A percentile compares a stretch with the other conserved stretches of the same genome.
Evolutionary conservation across 108 stramenopile species (phyloP).

Genomic region (Cyclotella atomus): DNA sequence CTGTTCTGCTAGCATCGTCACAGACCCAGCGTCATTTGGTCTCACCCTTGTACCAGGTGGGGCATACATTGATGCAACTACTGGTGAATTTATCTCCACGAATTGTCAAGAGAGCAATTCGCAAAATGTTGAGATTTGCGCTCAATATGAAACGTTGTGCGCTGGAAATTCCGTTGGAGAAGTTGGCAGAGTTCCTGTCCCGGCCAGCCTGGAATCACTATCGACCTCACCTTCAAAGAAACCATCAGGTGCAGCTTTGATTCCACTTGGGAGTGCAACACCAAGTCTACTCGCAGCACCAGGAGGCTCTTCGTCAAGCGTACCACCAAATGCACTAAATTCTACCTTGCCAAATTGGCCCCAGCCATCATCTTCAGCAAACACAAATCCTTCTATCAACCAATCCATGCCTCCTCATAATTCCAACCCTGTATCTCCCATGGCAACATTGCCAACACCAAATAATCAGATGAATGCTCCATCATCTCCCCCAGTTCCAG

Average conservation of each 20-base stretch:
- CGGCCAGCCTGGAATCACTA: neutral
- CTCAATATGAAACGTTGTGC: slow-evolving; percentile 18
- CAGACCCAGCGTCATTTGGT: slow-evolving; percentile 13
- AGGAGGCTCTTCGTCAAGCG: neutral
- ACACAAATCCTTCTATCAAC: neutral
- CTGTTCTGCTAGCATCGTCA: slow-evolving; percentile 6
- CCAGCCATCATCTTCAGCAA: neutral
- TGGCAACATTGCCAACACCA: neutral
- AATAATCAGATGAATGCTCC: too few relatives aligned
- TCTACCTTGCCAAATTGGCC: neutral
- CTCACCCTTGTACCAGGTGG: slow-evolving; percentile 12
- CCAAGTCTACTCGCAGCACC: neutral
- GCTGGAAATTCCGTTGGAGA: neutral
- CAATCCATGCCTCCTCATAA: slow-evolving; percentile 6
- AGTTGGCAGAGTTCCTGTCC: neutral
- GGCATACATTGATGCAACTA: slow-evolving; percentile 14
- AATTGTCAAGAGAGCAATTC: slow-evolving; percentile 14
- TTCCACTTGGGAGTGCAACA: slow-evolving; percentile 7
- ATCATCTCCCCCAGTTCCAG: neutral
- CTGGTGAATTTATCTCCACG: slow-evolving; percentile 20
- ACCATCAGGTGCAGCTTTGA: too few relatives aligned
- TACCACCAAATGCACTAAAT: neutral
- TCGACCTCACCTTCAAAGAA: neutral
- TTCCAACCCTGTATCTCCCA: slow-evolving; percentile 1
- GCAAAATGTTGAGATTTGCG: slow-evolving; percentile 15